Evolutionary conservation across 176 grass and related monocot genomes (phyloP).

Genomic region (Bothriochloa decipiens): DNA sequence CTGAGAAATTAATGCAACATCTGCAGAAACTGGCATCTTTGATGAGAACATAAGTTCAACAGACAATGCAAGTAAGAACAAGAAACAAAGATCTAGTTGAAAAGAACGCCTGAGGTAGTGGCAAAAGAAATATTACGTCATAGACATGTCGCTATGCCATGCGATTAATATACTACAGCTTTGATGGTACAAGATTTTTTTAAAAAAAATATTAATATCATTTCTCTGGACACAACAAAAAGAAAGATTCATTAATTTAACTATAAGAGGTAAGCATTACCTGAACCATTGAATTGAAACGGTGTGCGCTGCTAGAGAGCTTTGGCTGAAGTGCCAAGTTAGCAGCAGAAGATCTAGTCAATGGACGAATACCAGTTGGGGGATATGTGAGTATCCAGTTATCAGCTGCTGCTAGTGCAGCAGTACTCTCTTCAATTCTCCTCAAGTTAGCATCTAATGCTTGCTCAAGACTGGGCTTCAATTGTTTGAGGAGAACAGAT

Average conservation of each 20-base stretch:
- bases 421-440: constrained; percentile 93
- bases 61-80: background rate
- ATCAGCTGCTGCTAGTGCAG: constrained; percentile 86
- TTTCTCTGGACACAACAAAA: constrained; percentile 24
- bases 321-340: constrained; percentile 73
- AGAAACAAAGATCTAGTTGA: background rate
- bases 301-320: constrained; percentile 87
- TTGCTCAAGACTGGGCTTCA: constrained; percentile 89
- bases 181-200: background rate
- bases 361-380: constrained; percentile 53
- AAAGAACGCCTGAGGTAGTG: background rate
- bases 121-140: constrained; percentile 7
- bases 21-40: background rate
- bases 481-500: constrained; percentile 80
- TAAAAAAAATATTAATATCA: background rate
- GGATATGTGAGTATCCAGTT: constrained; percentile 85
- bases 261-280: constrained; percentile 46
- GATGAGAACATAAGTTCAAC: constrained; percentile 10
- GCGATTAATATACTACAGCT: background rate
- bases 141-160: constrained; percentile 5
- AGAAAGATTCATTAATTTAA: constrained; percentile 9
- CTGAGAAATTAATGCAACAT: constrained; percentile 7
- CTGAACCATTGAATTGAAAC: constrained; percentile 94
- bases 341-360: constrained; percentile 57
- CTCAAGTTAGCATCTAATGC: constrained; percentile 88